Evolutionary conservation across 2,329 filamentous ascomycete species (phyloP), one percentile per base, ranked within the genome.

Genomic region (Pleoardoris graminearum): DNA sequence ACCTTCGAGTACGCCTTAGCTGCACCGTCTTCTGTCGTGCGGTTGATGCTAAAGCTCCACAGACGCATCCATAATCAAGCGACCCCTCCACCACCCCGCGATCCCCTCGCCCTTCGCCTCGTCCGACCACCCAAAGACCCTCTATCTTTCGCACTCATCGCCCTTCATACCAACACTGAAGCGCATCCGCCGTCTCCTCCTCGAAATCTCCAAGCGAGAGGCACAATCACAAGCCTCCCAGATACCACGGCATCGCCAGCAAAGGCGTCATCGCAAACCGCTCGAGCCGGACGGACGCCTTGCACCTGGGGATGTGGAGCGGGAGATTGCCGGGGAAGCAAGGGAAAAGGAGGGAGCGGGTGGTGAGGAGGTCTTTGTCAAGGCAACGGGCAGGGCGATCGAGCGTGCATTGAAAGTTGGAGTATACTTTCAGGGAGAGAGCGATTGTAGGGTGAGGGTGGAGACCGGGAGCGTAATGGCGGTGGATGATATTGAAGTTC

Each of bases 141-240:
- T 91, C 70, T 90, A 90, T 75, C 78, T 91, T 51, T 85, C 83
- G 32, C 74, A 82, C 35, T 77, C 77, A 32, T 85, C 87, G 0
- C 85, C 86, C 6, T 89, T 90, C 76, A 82, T 90, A 72, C 82
- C 86, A 10, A 78, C 83, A 4, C 80, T 89, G 11, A 85, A 84
- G 62, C 85, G 87, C 45, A 81, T 86, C 12, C 82, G 84, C 54
- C 84, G 84, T 54, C 80, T 85, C 1, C 82, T 91, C 3, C 76
- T 82, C 38, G 77, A 80, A 32, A 79, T 81, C 3, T 76, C 81
- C 2, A 81, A 82, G 48, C 78, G 82, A 21, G 74, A 76, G 0
- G 75, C 76, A 3, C 76, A 79, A 57, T 70, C 72, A 2, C 8
- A 35, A 4, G 51, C 55, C 5, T 50, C 56, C 0, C 43, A 48